Base-by-base conservation (phyloP, 345 rosid species). In the Linum usitatissimum region DNA sequence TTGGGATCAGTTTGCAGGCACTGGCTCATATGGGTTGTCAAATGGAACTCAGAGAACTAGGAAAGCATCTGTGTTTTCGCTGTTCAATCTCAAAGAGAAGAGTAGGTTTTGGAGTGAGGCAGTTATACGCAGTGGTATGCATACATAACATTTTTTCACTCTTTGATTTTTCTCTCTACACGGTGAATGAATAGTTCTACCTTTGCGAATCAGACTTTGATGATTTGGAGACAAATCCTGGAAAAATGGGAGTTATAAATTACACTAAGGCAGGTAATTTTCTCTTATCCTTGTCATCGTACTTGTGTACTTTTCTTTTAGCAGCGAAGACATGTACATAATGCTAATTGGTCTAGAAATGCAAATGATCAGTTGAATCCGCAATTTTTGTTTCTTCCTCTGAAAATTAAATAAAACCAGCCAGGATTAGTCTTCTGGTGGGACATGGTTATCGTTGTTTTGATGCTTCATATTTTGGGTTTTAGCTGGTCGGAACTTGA, bases 31-130 rank as follows among this genome's bases (percentile, higher is more conserved):
- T 38, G 87, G 77, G 45, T 63, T 76, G 56, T 59, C 82, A 3
- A 23, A 30, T 34, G 78, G 70, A 34, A 68, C 59, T 61, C 86
- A 79, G 59, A 77, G 58, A 60, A 66, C 73, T 42, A 80, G 70
- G 17, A 84, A 49, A 63, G 72, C 83, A 60, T 90, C 99, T 0
- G 86, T 90, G 53, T 87, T 93, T 64, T 93, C 99, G 21, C 73
- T 93, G 78, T 93, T 93, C 75, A 93, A 87, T 71, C 90, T 93
- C 70, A 87, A 68, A 70, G 95, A 81, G 20, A 86, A 77, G 79
- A 93, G 92, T 79, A 82, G 80, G 73, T 93, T 84, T 70, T 93
- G 99, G 99, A 90, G 87, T 60, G 97, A 93, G 77, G 68, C 88
- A 71, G 90, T 90, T 53, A 75, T 93, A 53, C 95, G 84, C 45